Percentiles rank a stretch among this genome's conserved stretches.
Conservation (phyloP, 2,329 filamentous ascomycete species). For the Phyllosticta capitalensis region DNA sequence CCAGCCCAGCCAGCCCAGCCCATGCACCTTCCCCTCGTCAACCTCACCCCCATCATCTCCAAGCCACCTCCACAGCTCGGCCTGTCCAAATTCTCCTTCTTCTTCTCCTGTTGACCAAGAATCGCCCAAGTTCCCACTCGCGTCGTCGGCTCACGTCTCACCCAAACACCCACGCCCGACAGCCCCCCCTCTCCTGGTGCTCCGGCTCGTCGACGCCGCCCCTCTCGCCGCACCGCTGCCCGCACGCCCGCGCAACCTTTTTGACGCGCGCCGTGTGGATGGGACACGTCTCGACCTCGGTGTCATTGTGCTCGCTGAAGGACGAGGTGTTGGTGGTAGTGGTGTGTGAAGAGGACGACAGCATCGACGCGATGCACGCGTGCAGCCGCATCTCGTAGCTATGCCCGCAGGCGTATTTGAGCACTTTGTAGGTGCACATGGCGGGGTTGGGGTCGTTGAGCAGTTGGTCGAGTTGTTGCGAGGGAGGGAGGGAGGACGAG, state of each 20-base stretch:
- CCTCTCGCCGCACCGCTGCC: not conserved
- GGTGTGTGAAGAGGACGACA: not conserved
- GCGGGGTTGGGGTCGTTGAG: too few relatives aligned
- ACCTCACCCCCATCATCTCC: too few relatives aligned
- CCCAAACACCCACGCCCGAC: not conserved
- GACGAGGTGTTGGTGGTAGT: too few relatives aligned
- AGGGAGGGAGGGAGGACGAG: too few relatives aligned
- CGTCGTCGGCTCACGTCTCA: not conserved
- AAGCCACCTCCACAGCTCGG: too few relatives aligned
- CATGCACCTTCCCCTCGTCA: too few relatives aligned
- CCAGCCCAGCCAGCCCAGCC: too few relatives aligned
- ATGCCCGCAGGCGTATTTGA: not conserved
- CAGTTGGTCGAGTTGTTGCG: too few relatives aligned
- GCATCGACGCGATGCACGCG: not conserved
- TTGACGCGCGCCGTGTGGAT: not conserved
- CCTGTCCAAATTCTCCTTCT: too few relatives aligned
- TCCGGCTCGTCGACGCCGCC: not conserved
- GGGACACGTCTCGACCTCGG: not conserved
- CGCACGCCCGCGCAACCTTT: not conserved
- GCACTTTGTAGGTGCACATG: not conserved
- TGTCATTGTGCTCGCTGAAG: not conserved
- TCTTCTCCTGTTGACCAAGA: too few relatives aligned
- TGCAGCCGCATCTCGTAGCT: not conserved
- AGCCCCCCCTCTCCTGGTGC: not conserved
- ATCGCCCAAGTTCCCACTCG: too few relatives aligned